Percentiles rank a stretch among this genome's conserved stretches.
Conservation (phyloP, 352 stramenopile genomes). For the Pythium coloratum region DNA sequence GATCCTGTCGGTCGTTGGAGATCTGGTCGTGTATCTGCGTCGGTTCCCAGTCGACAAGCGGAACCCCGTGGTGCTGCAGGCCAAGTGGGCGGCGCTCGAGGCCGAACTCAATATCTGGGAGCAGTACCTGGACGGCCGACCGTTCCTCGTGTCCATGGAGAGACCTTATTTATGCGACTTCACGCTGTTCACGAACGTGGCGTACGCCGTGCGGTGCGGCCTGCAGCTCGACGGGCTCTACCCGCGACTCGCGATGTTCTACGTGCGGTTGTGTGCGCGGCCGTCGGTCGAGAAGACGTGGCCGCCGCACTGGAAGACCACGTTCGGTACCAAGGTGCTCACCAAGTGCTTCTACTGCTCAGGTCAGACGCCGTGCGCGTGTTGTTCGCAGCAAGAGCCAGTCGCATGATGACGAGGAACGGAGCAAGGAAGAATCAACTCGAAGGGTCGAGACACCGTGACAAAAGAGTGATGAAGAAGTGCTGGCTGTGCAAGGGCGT, state of each 20-base stretch:
- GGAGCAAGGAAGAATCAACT: not conserved
- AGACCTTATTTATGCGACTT: conserved; percentile 76
- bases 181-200: conserved; percentile 85
- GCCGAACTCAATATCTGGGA: conserved; percentile 79
- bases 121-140: conserved; percentile 57
- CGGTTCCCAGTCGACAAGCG: conserved; percentile 62
- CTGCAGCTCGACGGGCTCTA: conserved; percentile 82
- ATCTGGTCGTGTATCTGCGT: conserved; percentile 79
- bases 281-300: conserved; percentile 76
- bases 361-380: conserved; percentile 28
- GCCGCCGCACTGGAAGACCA: conserved; percentile 82
- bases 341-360: conserved; percentile 76
- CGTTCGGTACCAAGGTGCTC: conserved; percentile 73
- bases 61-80: conserved; percentile 55
- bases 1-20: conserved; percentile 79
- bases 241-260: conserved; percentile 75
- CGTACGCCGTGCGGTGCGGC: conserved; percentile 83
- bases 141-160: conserved; percentile 65
- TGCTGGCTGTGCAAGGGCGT: too few relatives aligned
- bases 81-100: conserved; percentile 73
- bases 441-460: not conserved
- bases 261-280: conserved; percentile 69
- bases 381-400: conserved; percentile 18
- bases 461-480: not conserved
- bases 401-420: not conserved